These are phyloP conservation scores for Penicillium atrosanguineum DNA, from an alignment of 495 filamentous ascomycete genomes.

Conservation along the genomic window DNA sequence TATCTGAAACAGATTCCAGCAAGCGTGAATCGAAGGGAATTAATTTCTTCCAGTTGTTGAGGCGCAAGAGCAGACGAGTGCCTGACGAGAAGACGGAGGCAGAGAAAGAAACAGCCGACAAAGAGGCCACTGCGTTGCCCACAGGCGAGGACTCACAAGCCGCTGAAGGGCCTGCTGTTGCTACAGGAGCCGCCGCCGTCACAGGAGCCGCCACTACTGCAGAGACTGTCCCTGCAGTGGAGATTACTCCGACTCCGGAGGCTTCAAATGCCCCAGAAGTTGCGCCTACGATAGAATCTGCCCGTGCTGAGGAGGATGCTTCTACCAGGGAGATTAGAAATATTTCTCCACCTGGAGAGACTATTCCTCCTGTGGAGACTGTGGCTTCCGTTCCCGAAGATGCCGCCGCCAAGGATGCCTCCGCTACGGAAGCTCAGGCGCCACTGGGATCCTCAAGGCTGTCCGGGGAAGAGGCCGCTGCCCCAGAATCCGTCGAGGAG, in stretches of 20 bases:
- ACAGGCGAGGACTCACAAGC: background rate
- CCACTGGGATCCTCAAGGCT: background rate
- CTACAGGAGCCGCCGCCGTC: too few species aligned
- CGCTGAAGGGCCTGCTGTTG: slow-evolving; percentile 8
- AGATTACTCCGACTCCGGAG: slow-evolving; percentile 2
- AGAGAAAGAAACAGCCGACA: background rate
- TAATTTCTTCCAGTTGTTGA: slow-evolving; percentile 27
- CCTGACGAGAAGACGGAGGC: slow-evolving; percentile 11
- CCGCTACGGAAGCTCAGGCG: background rate
- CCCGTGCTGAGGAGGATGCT: slow-evolving; percentile 8
- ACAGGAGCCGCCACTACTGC: background rate
- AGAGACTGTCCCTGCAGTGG: slow-evolving; percentile 2
- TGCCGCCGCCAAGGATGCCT: background rate
- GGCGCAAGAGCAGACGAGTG: slow-evolving; percentile 27
- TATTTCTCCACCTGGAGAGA: slow-evolving; percentile 4
- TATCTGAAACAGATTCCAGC: slow-evolving; percentile 51
- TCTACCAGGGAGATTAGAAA: background rate
- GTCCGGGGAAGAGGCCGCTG: background rate
- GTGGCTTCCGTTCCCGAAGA: background rate
- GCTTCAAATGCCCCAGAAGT: slow-evolving; percentile 6
- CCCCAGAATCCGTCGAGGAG: slow-evolving; percentile 1
- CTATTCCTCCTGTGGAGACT: slow-evolving; percentile 4
- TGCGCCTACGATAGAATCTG: slow-evolving; percentile 2
- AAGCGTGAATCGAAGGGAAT: slow-evolving; percentile 28
- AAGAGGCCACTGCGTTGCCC: slow-evolving; percentile 1